These are phyloP conservation scores for Isoetes taiwanensis DNA, from an alignment of 75 land plant genomes.

Conservation along the genomic window DNA sequence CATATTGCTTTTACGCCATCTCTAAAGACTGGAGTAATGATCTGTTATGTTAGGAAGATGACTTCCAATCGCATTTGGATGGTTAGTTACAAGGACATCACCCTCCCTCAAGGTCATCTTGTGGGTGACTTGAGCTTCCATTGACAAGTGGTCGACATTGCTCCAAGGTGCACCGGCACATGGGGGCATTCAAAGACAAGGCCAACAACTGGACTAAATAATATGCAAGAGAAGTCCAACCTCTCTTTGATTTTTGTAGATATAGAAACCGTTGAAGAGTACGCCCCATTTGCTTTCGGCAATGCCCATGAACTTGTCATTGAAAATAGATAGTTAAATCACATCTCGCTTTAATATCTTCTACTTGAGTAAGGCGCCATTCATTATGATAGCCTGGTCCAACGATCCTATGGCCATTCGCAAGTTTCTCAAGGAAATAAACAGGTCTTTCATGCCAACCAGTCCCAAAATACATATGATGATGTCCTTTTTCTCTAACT, in stretches of 20 bases:
- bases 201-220: constrained; percentile 92
- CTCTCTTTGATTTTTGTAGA: constrained; percentile 98
- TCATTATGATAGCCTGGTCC: constrained; percentile 91
- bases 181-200: constrained; percentile 98
- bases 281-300: constrained; percentile 99
- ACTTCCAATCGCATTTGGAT: constrained; percentile 97
- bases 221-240: constrained; percentile 94
- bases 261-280: constrained; percentile 92
- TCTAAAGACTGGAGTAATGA: constrained; percentile 64
- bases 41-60: constrained; percentile 98
- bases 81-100: constrained; percentile 92
- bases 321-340: constrained; percentile 83
- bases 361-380: constrained; percentile 35
- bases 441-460: constrained; percentile 78
- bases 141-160: constrained; percentile 89
- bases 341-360: constrained; percentile 33
- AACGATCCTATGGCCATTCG: constrained; percentile 49
- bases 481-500: constrained; percentile 24
- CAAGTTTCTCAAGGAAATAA: constrained; percentile 48
- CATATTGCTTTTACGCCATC: constrained; percentile 59
- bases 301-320: constrained; percentile 96
- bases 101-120: constrained; percentile 68
- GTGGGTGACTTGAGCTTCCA: constrained; percentile 60
- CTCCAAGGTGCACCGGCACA: constrained; percentile 95
- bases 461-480: constrained; percentile 59